Evolutionary conservation across 1,284 basidiomycete genomes (phyloP).

Genomic region (Irpex sp.): DNA sequence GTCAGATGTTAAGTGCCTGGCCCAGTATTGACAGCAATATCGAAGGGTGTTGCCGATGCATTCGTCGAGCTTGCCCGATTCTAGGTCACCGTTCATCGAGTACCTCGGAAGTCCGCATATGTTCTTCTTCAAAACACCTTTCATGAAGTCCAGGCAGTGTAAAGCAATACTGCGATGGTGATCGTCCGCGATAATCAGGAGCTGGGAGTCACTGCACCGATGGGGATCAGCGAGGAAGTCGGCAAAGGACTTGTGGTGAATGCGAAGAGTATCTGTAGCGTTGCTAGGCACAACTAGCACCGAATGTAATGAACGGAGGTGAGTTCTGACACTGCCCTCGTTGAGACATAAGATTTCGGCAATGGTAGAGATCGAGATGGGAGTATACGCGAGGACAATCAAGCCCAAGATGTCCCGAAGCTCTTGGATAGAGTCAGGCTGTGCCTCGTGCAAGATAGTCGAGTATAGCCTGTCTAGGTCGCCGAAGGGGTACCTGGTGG

Average conservation of each 20-base stretch:
- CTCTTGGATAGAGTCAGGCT: too few relatives aligned
- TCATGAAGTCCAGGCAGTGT: background rate
- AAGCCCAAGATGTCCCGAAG: too few relatives aligned
- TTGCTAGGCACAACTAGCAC: conserved; percentile 1
- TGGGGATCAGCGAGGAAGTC: background rate
- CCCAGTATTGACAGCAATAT: background rate
- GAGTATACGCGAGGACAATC: too few relatives aligned
- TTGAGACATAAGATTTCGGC: background rate
- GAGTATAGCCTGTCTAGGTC: too few relatives aligned
- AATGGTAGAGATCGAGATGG: too few relatives aligned
- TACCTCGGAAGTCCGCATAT: background rate
- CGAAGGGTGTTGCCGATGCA: background rate
- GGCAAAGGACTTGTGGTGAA: conserved; percentile 4
- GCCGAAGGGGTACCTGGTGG: background rate
- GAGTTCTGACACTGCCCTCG: background rate
- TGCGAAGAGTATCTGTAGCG: background rate
- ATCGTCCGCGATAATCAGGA: background rate
- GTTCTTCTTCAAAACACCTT: background rate
- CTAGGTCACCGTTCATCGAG: background rate
- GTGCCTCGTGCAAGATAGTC: too few relatives aligned
- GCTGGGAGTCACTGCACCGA: background rate
- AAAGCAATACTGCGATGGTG: background rate
- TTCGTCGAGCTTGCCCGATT: too few relatives aligned
- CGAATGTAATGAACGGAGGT: background rate
- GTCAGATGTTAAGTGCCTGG: background rate